phyloP scores from a whole-genome alignment of 805 yeast species.

The Torulaspora microellipsoides region DNA sequence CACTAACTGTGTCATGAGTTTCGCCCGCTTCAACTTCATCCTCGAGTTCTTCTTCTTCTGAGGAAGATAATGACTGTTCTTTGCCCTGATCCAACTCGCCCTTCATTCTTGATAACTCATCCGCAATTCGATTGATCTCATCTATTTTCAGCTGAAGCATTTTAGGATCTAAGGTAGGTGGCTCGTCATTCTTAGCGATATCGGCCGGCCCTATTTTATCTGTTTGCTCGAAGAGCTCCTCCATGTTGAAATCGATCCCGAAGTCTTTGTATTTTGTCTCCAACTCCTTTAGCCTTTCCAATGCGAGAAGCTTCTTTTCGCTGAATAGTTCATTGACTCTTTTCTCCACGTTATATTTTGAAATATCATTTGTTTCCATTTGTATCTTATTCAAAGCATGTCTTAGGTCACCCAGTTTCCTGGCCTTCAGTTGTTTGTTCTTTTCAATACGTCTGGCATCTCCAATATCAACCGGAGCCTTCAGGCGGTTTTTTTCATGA shows the following conservation, averaged over 20 bases:
- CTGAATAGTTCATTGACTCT: conserved; percentile 52
- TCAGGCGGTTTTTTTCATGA: conserved; percentile 20
- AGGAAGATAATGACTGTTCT: conserved; percentile 6
- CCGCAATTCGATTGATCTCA: conserved; percentile 25
- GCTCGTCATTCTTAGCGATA: background rate
- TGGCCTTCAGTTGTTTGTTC: conserved; percentile 48
- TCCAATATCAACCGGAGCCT: conserved; percentile 14
- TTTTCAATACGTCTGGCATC: conserved; percentile 35
- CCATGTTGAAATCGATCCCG: conserved; percentile 46
- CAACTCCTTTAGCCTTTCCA: conserved; percentile 66
- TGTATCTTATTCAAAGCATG: conserved; percentile 59
- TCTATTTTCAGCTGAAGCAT: conserved; percentile 18
- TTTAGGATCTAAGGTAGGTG: conserved; percentile 27
- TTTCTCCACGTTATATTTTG: conserved; percentile 54
- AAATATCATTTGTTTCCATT: conserved; percentile 69
- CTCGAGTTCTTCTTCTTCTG: conserved; percentile 11
- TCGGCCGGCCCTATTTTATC: background rate
- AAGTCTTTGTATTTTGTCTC: conserved; percentile 63
- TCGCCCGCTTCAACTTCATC: conserved; percentile 9
- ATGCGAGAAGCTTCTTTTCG: conserved; percentile 58
- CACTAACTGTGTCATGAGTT: conserved; percentile 6
- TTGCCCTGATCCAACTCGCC: conserved; percentile 7
- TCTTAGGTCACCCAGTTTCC: conserved; percentile 51
- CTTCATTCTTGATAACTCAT: conserved; percentile 19
- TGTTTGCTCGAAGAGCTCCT: conserved; percentile 10